These are phyloP conservation scores for Halteria grandinella DNA, from an alignment of 73 alveolate species.

Conservation along the genomic window DNA sequence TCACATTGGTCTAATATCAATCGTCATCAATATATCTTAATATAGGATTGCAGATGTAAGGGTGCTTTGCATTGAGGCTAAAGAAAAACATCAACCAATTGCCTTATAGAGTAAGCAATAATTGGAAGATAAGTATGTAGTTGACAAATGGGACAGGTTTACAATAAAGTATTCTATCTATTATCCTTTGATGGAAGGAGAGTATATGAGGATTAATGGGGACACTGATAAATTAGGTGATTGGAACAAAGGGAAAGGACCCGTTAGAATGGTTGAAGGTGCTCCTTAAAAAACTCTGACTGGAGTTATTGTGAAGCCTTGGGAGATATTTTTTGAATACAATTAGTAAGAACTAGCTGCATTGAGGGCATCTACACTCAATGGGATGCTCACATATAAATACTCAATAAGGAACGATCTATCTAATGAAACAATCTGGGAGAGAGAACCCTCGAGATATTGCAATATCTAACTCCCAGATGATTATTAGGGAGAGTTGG, in stretches of 20 bases:
- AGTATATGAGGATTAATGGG: conserved; percentile 66
- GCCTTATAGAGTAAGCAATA: no score
- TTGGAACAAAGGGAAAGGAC: conserved; percentile 62
- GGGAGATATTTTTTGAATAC: conserved; percentile 45
- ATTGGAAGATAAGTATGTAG: no score
- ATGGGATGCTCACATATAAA: conserved; percentile 70
- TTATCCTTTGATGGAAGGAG: conserved; percentile 53
- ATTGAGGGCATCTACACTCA: no score
- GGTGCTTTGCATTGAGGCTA: no score
- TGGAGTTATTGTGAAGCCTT: conserved; percentile 60
- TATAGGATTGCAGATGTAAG: conserved; percentile 59
- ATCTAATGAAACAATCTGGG: conserved; percentile 72
- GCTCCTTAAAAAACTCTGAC: no score
- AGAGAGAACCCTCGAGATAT: conserved; percentile 81
- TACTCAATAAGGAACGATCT: conserved; percentile 58
- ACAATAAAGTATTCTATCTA: conserved; percentile 40
- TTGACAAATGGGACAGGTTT: conserved; percentile 67
- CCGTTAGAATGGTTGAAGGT: conserved; percentile 47
- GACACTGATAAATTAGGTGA: conserved; percentile 46
- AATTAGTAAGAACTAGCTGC: conserved; percentile 17
- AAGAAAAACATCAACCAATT: no score
- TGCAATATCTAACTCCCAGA: conserved; percentile 43
- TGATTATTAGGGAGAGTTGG: conserved; percentile 3
- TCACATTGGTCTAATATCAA: conserved; percentile 39
- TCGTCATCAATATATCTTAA: conserved; percentile 10